phyloP scores from a whole-genome alignment of 192 early-diverging fungal species.

The Umbelopsis vinacea region DNA sequence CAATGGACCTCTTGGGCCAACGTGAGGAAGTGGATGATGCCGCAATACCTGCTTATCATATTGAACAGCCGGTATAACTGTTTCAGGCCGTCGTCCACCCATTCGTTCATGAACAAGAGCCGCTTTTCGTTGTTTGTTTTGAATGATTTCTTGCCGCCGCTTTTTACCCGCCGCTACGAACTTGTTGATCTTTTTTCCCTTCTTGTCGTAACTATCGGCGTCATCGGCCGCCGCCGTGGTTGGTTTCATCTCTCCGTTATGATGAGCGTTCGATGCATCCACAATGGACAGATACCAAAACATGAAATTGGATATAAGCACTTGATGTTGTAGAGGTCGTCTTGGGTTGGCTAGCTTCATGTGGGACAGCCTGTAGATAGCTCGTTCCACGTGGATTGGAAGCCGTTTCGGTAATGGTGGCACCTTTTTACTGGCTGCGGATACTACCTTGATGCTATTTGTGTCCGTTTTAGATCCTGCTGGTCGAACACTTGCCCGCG shows the following conservation, averaged over 20 bases:
- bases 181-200: constrained; percentile 14
- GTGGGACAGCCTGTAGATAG: constrained; percentile 74
- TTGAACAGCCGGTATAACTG: background rate
- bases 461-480: background rate
- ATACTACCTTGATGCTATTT: background rate
- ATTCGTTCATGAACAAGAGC: background rate
- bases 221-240: constrained; percentile 40
- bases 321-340: constrained; percentile 74
- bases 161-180: constrained; percentile 16
- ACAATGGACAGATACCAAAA: constrained; percentile 82
- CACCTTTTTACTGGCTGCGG: constrained; percentile 30
- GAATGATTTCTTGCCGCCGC: constrained; percentile 7
- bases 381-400: constrained; percentile 79
- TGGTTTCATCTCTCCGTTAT: constrained; percentile 27
- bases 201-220: constrained; percentile 13
- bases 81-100: constrained; percentile 10
- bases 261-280: constrained; percentile 55
- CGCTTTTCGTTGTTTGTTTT: constrained; percentile 13
- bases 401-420: constrained; percentile 46
- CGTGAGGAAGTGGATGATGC: constrained; percentile 4
- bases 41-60: constrained; percentile 1
- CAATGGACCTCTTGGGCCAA: background rate
- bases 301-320: constrained; percentile 80
- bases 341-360: constrained; percentile 79
- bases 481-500: constrained; percentile 15